Base-by-base conservation (phyloP, 306 rosid species). In the Canavalia ensiformis region DNA sequence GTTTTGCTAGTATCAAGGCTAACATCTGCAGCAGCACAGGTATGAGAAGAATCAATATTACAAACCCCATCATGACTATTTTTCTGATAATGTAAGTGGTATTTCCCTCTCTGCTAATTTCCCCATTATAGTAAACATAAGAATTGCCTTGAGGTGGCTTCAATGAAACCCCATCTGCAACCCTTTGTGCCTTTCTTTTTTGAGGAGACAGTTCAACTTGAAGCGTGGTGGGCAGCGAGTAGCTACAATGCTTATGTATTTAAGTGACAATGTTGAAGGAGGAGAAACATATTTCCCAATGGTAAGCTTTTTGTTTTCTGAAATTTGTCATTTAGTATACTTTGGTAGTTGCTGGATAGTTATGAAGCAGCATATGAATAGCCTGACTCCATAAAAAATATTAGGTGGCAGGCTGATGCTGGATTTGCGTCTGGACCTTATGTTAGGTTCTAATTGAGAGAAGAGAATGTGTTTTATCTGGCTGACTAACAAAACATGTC, bases 141-240 rank as follows among this genome's bases (percentile, higher is more conserved):
- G 58, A 68, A 45, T 71, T 62, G 13, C 83, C 86, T 80, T 56
- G 28, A 65, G 52, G 70, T 64, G 66, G 62, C 49, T 76, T 68
- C 70, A 52, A 54, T 58, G 10, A 66, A 83, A 82, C 33, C 62
- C 44, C 57, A 52, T 66, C 73, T 39, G 73, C 64, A 64, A 52
- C 69, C 44, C 75, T 44, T 59, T 31, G 34, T 30, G n/a, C 8
- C 71, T 57, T 74, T 65, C 65, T 45, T 64, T 81, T 51, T 60
- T 60, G 3, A 59, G 3, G 79, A 33, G 80, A 49, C 89, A 95
- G 99, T 95, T 85, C 86, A 95, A 95, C 92, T 84, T 95, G 94
- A 95, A 93, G 91, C 97, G 93, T 51, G 99, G 99, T 56, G 99
- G 99, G 78, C 99, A 95, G 93, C 92, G 99, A 75, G 29, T 95